phyloP scores from a whole-genome alignment of 805 yeast genomes.

The Hermanozyma aechmeae region DNA sequence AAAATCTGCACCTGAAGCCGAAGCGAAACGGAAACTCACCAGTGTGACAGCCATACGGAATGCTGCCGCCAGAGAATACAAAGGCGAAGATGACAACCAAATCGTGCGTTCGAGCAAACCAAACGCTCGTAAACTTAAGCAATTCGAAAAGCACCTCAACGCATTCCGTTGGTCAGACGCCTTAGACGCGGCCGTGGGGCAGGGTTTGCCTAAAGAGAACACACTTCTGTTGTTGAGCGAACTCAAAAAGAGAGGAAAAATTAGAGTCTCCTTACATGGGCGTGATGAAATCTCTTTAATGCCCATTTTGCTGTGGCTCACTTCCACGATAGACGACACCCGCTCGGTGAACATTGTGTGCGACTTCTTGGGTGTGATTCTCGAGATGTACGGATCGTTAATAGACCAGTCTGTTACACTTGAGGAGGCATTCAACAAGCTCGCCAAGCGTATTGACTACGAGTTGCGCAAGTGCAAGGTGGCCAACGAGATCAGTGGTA shows the following conservation, averaged over 20 bases:
- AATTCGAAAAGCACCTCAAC: slow-evolving; percentile 75
- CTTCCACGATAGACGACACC: slow-evolving; percentile 69
- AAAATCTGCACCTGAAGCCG: slow-evolving; percentile 52
- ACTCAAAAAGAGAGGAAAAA: slow-evolving; percentile 80
- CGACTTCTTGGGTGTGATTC: slow-evolving; percentile 57
- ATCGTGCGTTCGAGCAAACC: slow-evolving; percentile 51
- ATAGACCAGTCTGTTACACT: slow-evolving; percentile 70
- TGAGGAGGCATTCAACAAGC: slow-evolving; percentile 53
- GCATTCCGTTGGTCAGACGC: slow-evolving; percentile 93
- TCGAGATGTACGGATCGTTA: slow-evolving; percentile 69
- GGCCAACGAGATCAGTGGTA: slow-evolving; percentile 85
- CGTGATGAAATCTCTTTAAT: slow-evolving; percentile 82
- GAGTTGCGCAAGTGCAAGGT: slow-evolving; percentile 79
- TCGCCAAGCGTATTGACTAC: slow-evolving; percentile 50
- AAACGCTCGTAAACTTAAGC: slow-evolving; percentile 56
- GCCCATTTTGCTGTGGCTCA: slow-evolving; percentile 80
- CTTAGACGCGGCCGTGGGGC: slow-evolving; percentile 71
- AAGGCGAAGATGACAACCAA: slow-evolving; percentile 79
- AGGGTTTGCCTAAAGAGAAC: slow-evolving; percentile 72
- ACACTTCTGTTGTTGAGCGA: slow-evolving; percentile 81
- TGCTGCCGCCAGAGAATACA: no score
- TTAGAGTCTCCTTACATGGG: slow-evolving; percentile 67
- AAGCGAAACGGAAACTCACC: slow-evolving; percentile 40
- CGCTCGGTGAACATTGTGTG: slow-evolving; percentile 55
- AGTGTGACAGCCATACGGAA: slow-evolving; percentile 19